Base-by-base conservation (phyloP, 768 basidiomycete genomes). In the Kwoniella pini region DNA sequence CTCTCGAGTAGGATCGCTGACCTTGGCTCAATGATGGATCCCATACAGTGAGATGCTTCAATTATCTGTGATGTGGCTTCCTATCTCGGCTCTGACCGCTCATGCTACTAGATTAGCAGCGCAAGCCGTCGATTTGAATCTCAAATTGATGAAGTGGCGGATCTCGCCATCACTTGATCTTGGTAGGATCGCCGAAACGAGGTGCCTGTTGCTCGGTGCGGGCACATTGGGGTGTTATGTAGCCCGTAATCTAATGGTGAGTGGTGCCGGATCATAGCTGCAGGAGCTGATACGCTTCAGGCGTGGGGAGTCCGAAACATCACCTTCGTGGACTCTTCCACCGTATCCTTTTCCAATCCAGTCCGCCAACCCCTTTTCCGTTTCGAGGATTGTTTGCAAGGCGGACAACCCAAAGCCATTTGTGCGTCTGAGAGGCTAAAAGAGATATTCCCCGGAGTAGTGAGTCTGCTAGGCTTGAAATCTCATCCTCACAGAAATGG, bases 201-300 rank as follows among this genome's bases (percentile, higher is more conserved):
- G 81, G 60, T 95, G 91, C 75, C 80, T 99, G 0, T 81, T 98
- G 0, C 85, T 99, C 1, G 96, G 96, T 2, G 94, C 95, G 0
- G 96, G 96, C 0, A 99, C 96, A 0, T 82, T 99, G 10, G 95
- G 96, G 0, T 99, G 96, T 76, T 98, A 98, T 72, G 95, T 98
- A 28, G 86, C 93, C 0, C 82, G 95, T 27, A 87, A 87, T 10
- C 81, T 99, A 33, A 93, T 98, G 91, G 94, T 90, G 48, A 33
- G 81, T 66, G n/a, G 9, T 40, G 17, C 52, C 24, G 59, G 10
- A 15, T 36, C n/a, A n/a, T n/a, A n/a, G n/a, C n/a, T n/a, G n/a
- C n/a, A n/a, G n/a, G n/a, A n/a, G 51, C n/a, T 24, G n/a, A 12
- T 11, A 12, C 49, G 46, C 46, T 21, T 33, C 49, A 95, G 94